Evolutionary conservation across 495 filamentous ascomycete species (phyloP), one percentile per base, ranked within the genome.

Genomic region (Trichocladium uniseriatum): DNA sequence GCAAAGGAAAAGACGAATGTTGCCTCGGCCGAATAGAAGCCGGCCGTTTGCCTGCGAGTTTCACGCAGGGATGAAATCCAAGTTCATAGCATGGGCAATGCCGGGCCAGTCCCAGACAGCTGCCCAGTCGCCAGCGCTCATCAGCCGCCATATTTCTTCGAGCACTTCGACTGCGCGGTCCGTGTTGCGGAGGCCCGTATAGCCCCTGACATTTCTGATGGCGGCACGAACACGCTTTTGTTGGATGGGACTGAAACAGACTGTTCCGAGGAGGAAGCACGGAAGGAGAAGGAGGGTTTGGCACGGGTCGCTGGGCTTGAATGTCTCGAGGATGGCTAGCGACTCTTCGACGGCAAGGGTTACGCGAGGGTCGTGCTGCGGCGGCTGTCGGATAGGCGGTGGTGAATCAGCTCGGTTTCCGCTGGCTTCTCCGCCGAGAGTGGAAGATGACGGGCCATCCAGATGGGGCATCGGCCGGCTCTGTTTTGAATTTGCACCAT

Each of bases 21-120:
- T 11, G n/a, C 38, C 38, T 11, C 13, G n/a, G n/a, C n/a, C n/a
- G n/a, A n/a, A n/a, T n/a, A n/a, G n/a, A n/a, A n/a, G n/a, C n/a
- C n/a, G n/a, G n/a, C n/a, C n/a, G n/a, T n/a, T n/a, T n/a, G n/a
- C n/a, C n/a, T n/a, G n/a, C n/a, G n/a, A n/a, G n/a, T n/a, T 16
- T 66, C 44, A 74, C 27, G 66, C 67, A 55, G 71, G 71, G 13
- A 92, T 70, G 64, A 95, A 94, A 66, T 94, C 87, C 68, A 87
- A 81, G 18, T 81, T 84, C 74, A 89, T 81, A 19, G 76, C 66
- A 31, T 75, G 71, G 36, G 89, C 87, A 45, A 94, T 83, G 38
- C 76, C 79, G 60, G 94, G 87, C 89, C 89, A 94, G 64, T 95
- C 89, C 89, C 89, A 95, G 24, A 75, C 79, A 42, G 78, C 81